phyloP scores from a whole-genome alignment of 2,329 filamentous ascomycete species.

The Orbilia blumenaviensis region DNA sequence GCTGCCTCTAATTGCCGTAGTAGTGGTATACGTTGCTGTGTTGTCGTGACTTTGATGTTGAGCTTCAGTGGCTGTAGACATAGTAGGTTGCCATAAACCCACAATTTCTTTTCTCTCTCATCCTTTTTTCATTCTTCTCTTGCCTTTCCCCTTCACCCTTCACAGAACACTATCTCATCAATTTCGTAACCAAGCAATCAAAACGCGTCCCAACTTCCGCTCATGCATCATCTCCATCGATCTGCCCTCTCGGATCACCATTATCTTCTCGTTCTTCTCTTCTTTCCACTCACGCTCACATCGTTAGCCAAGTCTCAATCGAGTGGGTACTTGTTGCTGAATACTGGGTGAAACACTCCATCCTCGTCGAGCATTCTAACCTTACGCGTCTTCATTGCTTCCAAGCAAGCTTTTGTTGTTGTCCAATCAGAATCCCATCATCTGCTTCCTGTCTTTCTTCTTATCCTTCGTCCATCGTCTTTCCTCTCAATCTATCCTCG shows the following conservation, averaged over 20 bases:
- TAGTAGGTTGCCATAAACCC: too few species aligned
- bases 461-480: background rate
- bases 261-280: background rate
- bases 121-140: background rate
- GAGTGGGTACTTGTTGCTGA: background rate
- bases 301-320: background rate
- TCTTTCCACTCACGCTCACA: too few species aligned
- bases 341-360: background rate
- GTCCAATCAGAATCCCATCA: background rate
- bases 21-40: too few species aligned
- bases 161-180: too few species aligned
- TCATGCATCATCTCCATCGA: background rate
- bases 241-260: background rate
- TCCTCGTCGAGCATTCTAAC: background rate
- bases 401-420: background rate
- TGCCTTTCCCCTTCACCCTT: too few species aligned
- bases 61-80: too few species aligned
- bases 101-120: background rate
- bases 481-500: background rate
- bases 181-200: background rate
- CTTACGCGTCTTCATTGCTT: background rate
- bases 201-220: background rate
- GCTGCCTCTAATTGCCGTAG: too few species aligned
- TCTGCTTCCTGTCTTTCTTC: background rate
- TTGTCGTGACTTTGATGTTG: too few species aligned